Evolutionary conservation across 441 rosid species (phyloP).

Genomic region (Pelargonium myrrhifolium): DNA sequence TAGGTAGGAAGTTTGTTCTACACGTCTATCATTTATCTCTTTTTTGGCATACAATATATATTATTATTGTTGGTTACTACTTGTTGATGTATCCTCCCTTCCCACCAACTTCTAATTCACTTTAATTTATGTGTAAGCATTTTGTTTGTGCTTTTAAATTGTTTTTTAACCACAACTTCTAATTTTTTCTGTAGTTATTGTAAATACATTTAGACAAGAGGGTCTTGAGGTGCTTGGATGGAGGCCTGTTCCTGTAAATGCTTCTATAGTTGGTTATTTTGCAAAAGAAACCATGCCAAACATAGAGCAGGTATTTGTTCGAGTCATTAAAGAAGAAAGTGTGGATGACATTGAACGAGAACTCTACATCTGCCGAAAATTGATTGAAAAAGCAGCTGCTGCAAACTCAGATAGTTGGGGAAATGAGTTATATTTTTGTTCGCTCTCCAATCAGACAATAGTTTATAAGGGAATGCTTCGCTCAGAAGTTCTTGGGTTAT

Average conservation of each 20-base stretch:
- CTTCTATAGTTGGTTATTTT: slow-evolving; percentile 77
- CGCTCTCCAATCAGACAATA: slow-evolving; percentile 92
- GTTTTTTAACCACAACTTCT: slow-evolving; percentile 19
- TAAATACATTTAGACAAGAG: slow-evolving; percentile 77
- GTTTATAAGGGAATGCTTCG: slow-evolving; percentile 99
- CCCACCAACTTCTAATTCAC: slow-evolving; percentile 1
- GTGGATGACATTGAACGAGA: slow-evolving; percentile 87
- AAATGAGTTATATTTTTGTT: slow-evolving; percentile 80
- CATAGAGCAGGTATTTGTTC: slow-evolving; percentile 89
- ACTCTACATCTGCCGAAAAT: slow-evolving; percentile 83
- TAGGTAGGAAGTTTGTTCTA: neutral
- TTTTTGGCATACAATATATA: neutral
- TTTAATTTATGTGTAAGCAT: neutral
- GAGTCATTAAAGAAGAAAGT: slow-evolving; percentile 69
- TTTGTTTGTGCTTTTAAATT: neutral
- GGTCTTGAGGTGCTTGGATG: slow-evolving; percentile 96
- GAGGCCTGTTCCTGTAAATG: slow-evolving; percentile 92
- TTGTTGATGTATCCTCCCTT: neutral
- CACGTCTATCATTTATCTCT: neutral
- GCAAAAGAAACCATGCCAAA: slow-evolving; percentile 96
- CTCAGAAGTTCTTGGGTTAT: slow-evolving; percentile 84
- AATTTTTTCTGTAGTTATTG: slow-evolving; percentile 51
- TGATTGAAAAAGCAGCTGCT: slow-evolving; percentile 64
- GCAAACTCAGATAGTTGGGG: slow-evolving; percentile 73
- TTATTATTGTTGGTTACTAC: neutral